phyloP scores from a whole-genome alignment of 805 yeast genomes.

The Ogataea pini region DNA sequence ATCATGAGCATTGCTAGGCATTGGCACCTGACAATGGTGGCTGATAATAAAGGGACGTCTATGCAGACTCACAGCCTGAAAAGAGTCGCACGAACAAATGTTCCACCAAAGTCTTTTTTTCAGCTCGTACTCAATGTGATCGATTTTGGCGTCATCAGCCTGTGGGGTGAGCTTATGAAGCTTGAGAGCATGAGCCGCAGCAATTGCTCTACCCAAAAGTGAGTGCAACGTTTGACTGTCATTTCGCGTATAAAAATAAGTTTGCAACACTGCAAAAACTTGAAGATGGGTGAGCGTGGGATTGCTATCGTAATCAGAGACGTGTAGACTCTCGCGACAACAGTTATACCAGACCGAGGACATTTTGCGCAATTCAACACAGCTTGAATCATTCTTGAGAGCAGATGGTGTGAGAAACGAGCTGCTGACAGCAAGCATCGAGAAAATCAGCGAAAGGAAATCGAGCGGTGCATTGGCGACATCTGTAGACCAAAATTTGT shows the following conservation, averaged over 20 bases:
- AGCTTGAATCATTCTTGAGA: conserved; percentile 1
- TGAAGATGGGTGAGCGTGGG: conserved; percentile 18
- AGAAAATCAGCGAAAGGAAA: conserved; percentile 12
- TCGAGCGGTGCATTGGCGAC: conserved; percentile 2
- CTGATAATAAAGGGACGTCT: conserved; percentile 22
- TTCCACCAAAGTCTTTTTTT: conserved; percentile 34
- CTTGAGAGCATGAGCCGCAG: conserved; percentile 14
- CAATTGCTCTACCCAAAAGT: conserved; percentile 14
- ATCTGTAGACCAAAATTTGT: conserved; percentile 6
- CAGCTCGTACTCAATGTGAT: conserved; percentile 27
- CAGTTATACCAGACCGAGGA: conserved; percentile 17
- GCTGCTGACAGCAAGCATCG: conserved; percentile 16
- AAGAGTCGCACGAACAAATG: conserved; percentile 24
- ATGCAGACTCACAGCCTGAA: conserved; percentile 15
- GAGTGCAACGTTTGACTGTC: conserved; percentile 19
- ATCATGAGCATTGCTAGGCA: conserved; percentile 36
- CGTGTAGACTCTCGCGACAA: conserved; percentile 14
- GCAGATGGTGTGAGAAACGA: conserved; percentile 6
- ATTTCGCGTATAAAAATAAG: conserved; percentile 17
- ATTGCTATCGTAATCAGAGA: conserved; percentile 12
- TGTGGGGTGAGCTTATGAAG: conserved; percentile 9
- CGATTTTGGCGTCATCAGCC: conserved; percentile 1
- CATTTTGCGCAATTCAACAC: conserved; percentile 12
- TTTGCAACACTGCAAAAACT: conserved; percentile 17
- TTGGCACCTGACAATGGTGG: conserved; percentile 31